Conservation (phyloP, 202 grass and related monocot genomes). For the Saccharum hybrid region DNA sequence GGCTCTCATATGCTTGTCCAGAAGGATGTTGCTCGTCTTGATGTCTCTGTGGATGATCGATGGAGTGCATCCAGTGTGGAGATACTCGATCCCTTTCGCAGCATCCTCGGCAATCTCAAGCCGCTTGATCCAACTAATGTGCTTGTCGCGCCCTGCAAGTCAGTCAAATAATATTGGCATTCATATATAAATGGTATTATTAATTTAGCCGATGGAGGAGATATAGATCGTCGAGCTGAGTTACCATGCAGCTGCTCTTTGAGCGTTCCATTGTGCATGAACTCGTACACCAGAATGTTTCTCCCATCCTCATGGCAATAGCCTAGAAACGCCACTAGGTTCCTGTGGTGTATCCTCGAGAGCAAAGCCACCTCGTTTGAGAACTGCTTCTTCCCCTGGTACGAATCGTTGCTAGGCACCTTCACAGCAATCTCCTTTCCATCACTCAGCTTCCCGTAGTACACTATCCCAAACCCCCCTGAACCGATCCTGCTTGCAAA, state of each 20-base stretch:
- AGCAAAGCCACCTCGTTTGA: conserved; percentile 79
- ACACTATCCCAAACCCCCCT: conserved; percentile 81
- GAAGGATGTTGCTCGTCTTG: conserved; percentile 92
- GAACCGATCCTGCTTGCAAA: conserved; percentile 81
- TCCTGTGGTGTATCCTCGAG: conserved; percentile 88
- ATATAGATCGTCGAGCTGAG: too few relatives aligned
- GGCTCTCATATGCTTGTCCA: conserved; percentile 78
- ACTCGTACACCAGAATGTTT: conserved; percentile 88
- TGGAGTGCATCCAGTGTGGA: conserved; percentile 79
- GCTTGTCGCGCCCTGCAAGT: conserved; percentile 56
- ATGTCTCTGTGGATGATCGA: conserved; percentile 87
- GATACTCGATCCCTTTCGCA: conserved; percentile 83
- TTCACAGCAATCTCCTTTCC: conserved; percentile 88
- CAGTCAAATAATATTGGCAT: neutral
- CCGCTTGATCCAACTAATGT: conserved; percentile 69
- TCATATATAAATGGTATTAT: too few relatives aligned
- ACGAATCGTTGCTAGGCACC: conserved; percentile 77
- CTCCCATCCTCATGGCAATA: conserved; percentile 78
- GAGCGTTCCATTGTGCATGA: conserved; percentile 84
- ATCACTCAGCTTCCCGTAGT: conserved; percentile 74
- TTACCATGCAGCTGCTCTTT: conserved; percentile 83
- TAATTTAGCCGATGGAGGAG: too few relatives aligned
- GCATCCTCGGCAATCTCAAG: conserved; percentile 83
- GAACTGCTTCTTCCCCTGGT: conserved; percentile 81
- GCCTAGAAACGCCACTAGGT: conserved; percentile 75